Percentiles rank a stretch among this genome's conserved stretches.
phyloP scores from a whole-genome alignment of 306 rosid genomes.

The Quercus rubra region DNA sequence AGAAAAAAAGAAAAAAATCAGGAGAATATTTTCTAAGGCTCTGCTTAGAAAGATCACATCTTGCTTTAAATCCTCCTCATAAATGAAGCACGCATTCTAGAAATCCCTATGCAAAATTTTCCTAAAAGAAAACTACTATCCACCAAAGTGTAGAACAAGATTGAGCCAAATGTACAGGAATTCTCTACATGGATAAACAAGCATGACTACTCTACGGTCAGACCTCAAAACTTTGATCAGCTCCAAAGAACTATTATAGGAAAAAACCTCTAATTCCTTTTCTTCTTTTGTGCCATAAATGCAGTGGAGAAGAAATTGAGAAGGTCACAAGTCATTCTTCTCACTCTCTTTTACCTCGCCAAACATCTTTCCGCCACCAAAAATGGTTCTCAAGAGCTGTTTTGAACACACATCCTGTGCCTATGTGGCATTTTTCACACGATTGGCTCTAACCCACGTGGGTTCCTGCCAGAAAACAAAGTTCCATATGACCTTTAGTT shows the following conservation, averaged over 20 bases:
- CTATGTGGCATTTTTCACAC: conserved; percentile 56
- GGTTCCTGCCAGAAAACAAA: conserved; percentile 67
- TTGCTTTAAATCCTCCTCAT: too few species aligned
- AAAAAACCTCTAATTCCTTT: neutral
- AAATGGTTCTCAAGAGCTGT: conserved; percentile 72
- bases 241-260: neutral
- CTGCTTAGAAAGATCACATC: too few species aligned
- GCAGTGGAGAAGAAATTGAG: neutral
- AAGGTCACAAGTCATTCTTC: neutral
- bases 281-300: neutral
- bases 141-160: neutral
- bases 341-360: conserved; percentile 28
- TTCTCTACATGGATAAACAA: neutral
- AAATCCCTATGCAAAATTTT: neutral
- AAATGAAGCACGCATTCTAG: too few species aligned
- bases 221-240: neutral
- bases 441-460: conserved; percentile 94
- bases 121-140: neutral
- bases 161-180: neutral
- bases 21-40: too few species aligned
- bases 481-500: neutral
- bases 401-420: conserved; percentile 76
- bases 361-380: conserved; percentile 40
- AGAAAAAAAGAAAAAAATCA: too few species aligned
- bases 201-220: too few species aligned